Evolutionary conservation across 169 alveolate genomes (phyloP).

Genomic region (Cryptosporidium andersoni): DNA sequence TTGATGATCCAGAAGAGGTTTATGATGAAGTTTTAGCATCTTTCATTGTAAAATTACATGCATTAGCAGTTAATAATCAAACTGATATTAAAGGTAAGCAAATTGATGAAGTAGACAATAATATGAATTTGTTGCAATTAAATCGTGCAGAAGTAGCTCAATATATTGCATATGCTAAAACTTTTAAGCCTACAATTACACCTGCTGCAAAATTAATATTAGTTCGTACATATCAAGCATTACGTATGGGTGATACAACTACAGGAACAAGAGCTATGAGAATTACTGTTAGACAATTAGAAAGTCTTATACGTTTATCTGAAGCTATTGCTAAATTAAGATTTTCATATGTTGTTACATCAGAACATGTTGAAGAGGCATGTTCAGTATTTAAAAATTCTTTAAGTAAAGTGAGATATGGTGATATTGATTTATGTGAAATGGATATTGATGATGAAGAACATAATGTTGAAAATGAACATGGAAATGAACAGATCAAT

Average conservation of each 20-base stretch:
- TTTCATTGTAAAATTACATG: constrained; percentile 84
- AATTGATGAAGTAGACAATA: constrained; percentile 73
- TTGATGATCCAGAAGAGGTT: constrained; percentile 90
- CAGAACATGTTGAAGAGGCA: constrained; percentile 93
- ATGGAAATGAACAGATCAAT: neutral
- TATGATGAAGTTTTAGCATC: constrained; percentile 88
- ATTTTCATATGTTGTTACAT: constrained; percentile 86
- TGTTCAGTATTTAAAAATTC: constrained; percentile 89
- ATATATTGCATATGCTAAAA: constrained; percentile 90
- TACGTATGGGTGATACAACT: constrained; percentile 89
- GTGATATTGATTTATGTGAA: constrained; percentile 79
- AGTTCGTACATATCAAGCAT: constrained; percentile 88
- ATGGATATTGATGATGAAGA: constrained; percentile 31
- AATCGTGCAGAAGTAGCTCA: constrained; percentile 86
- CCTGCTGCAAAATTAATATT: constrained; percentile 90
- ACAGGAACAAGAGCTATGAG: constrained; percentile 88
- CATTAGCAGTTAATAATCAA: constrained; percentile 76
- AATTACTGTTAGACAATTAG: constrained; percentile 96
- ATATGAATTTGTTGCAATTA: constrained; percentile 73
- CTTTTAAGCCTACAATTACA: constrained; percentile 90
- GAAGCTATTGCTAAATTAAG: constrained; percentile 95
- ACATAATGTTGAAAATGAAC: neutral
- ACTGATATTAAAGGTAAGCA: neutral
- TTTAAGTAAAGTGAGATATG: constrained; percentile 81
- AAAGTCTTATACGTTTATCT: constrained; percentile 91